These are phyloP conservation scores for Zalerion maritima DNA, from an alignment of 495 filamentous ascomycete species.

Conservation along the genomic window DNA sequence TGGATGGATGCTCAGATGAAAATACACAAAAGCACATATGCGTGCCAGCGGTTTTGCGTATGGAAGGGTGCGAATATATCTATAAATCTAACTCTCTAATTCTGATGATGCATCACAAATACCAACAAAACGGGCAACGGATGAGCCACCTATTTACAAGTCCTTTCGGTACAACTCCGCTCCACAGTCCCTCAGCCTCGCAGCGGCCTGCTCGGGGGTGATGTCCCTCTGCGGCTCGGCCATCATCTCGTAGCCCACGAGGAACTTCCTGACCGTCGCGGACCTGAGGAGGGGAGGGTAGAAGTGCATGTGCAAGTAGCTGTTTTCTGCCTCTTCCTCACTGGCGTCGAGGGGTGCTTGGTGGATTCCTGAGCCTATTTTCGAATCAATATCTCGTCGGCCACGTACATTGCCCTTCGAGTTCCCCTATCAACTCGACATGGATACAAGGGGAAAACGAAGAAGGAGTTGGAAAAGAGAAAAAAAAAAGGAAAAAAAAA, in stretches of 20 bases:
- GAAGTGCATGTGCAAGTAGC: constrained; percentile 93
- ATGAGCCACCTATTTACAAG: constrained; percentile 29
- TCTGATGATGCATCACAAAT: no score
- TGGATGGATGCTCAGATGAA: constrained; percentile 1
- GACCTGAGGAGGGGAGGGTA: constrained; percentile 87
- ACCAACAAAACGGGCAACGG: no score
- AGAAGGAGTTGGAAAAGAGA: constrained; percentile 5
- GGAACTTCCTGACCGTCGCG: constrained; percentile 86
- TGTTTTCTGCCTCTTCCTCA: constrained; percentile 67
- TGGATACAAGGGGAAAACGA: no score
- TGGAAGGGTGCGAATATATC: constrained; percentile 2
- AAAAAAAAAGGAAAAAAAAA: not conserved
- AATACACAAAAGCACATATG: constrained; percentile 1
- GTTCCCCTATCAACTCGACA: no score
- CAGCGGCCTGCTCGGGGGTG: constrained; percentile 89
- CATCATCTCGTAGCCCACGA: constrained; percentile 92
- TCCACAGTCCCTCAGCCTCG: constrained; percentile 53
- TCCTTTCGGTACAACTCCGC: constrained; percentile 74
- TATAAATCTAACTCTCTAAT: constrained; percentile 1
- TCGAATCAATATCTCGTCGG: no score
- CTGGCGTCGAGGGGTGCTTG: constrained; percentile 85
- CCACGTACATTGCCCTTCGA: no score
- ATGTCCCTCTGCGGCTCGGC: constrained; percentile 96
- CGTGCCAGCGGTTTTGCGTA: not conserved
- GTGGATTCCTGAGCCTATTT: constrained; percentile 67